Percentiles rank a stretch among this genome's conserved stretches.
These are phyloP conservation scores for Claviceps maximensis DNA, from an alignment of 2,329 filamentous ascomycete genomes.

Conservation along the genomic window DNA sequence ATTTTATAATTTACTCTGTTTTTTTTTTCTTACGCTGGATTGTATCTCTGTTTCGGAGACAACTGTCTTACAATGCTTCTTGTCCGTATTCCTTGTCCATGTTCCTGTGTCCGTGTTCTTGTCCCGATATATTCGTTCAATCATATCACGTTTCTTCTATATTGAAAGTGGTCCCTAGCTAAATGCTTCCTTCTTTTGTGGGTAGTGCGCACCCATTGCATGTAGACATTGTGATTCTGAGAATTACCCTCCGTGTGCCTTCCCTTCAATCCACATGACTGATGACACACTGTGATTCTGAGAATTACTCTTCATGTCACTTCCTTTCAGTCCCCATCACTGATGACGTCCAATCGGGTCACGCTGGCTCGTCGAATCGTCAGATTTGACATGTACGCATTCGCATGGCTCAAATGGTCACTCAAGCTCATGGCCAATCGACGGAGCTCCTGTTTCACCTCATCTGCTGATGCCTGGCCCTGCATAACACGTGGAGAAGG, in stretches of 20 bases:
- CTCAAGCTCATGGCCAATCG: conserved; percentile 35
- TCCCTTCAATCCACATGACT: too few species aligned
- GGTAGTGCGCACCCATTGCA: too few species aligned
- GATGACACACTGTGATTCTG: too few species aligned
- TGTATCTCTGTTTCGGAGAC: too few species aligned
- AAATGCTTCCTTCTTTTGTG: too few species aligned
- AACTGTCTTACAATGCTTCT: background rate
- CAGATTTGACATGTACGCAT: conserved; percentile 29
- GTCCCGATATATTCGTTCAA: background rate
- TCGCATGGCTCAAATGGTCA: conserved; percentile 34
- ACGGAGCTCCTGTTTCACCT: conserved; percentile 38
- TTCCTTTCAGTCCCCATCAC: background rate
- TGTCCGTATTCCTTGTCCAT: background rate
- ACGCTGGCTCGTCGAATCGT: conserved; percentile 22
- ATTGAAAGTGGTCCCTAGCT: too few species aligned
- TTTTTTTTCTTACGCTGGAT: too few species aligned
- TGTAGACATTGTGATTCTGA: too few species aligned
- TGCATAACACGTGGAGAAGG: conserved; percentile 41
- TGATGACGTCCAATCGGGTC: conserved; percentile 11
- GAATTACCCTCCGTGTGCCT: too few species aligned
- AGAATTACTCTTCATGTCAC: background rate
- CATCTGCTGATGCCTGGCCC: conserved; percentile 35
- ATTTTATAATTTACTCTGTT: too few species aligned
- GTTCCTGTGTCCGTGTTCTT: background rate
- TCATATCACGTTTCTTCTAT: background rate